Percentiles rank a stretch among this genome's conserved stretches.
phyloP scores from a whole-genome alignment of 305 asterid species.

The Fraxinus sp. region DNA sequence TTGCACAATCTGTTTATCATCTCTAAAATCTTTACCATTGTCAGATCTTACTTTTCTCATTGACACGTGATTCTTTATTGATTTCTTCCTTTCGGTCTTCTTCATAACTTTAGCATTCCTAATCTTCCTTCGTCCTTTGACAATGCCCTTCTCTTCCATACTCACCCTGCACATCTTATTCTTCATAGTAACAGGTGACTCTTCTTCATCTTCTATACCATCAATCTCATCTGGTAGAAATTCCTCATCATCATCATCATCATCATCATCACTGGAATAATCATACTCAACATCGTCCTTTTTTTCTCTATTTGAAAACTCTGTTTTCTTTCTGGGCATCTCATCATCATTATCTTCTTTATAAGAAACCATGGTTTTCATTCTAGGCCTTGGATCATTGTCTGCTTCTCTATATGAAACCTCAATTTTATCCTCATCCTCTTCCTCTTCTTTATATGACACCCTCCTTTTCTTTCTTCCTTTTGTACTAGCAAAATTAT shows the following conservation, averaged over 20 bases:
- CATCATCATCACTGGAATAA: not conserved
- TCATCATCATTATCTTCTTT: conserved; percentile 41
- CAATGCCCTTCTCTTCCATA: not conserved
- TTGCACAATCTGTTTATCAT: conserved; percentile 20
- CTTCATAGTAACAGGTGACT: conserved; percentile 20
- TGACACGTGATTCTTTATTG: conserved; percentile 24
- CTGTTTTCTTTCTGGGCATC: not conserved
- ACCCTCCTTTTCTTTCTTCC: conserved; percentile 29
- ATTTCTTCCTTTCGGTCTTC: conserved; percentile 35
- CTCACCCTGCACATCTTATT: conserved; percentile 20
- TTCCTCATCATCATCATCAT: conserved; percentile 27
- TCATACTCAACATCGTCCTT: conserved; percentile 29
- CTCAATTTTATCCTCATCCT: not conserved
- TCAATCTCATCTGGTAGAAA: conserved; percentile 51
- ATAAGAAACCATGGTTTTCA: conserved; percentile 26
- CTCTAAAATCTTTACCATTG: conserved; percentile 32
- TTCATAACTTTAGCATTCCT: conserved; percentile 35
- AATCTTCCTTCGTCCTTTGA: conserved; percentile 17
- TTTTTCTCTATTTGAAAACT: conserved; percentile 23
- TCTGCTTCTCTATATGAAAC: not conserved
- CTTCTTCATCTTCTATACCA: conserved; percentile 32
- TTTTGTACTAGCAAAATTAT: not conserved
- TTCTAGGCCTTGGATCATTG: not conserved
- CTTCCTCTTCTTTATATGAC: conserved; percentile 33
- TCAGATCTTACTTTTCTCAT: conserved; percentile 38